These are phyloP conservation scores for Neurospora sp. DNA, from an alignment of 2,329 filamentous ascomycete genomes.

Conservation along the genomic window DNA sequence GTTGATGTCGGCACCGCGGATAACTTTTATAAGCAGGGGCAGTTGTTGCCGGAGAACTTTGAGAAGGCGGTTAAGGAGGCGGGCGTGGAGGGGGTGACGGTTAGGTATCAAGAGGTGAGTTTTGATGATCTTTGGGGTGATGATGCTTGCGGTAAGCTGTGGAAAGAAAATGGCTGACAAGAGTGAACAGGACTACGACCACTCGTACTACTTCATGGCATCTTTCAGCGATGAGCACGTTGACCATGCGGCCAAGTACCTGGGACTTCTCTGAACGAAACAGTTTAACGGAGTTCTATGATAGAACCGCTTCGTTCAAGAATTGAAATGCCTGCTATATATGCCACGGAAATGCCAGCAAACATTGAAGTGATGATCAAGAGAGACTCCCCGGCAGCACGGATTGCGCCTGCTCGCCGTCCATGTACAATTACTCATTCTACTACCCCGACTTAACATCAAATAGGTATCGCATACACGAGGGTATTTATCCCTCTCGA, in stretches of 20 bases:
- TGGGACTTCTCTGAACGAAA: slow-evolving; percentile 29
- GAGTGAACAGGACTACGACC: slow-evolving; percentile 66
- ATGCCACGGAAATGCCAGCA: not conserved
- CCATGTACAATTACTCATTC: not conserved
- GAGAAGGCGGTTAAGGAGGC: slow-evolving; percentile 66
- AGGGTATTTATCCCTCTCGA: slow-evolving; percentile 9
- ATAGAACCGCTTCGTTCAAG: not conserved
- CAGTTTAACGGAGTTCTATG: not conserved
- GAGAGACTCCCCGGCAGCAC: not conserved
- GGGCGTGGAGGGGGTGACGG: slow-evolving; percentile 60
- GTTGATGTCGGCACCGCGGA: slow-evolving; percentile 92
- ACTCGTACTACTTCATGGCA: slow-evolving; percentile 96
- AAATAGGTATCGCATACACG: not conserved
- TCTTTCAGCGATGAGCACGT: slow-evolving; percentile 85
- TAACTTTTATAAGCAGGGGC: slow-evolving; percentile 91
- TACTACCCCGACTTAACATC: not conserved
- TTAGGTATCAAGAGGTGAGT: slow-evolving; percentile 71
- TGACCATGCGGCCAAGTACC: slow-evolving; percentile 79
- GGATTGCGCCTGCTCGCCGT: not conserved
- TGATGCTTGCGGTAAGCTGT: no score
- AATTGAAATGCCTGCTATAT: not conserved
- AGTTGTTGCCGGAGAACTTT: slow-evolving; percentile 91
- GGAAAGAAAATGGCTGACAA: not conserved
- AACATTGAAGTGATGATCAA: not conserved
- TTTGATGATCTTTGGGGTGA: not conserved